Base-by-base conservation (phyloP, 2,329 filamentous ascomycete species). In the Cercospora sp. region DNA sequence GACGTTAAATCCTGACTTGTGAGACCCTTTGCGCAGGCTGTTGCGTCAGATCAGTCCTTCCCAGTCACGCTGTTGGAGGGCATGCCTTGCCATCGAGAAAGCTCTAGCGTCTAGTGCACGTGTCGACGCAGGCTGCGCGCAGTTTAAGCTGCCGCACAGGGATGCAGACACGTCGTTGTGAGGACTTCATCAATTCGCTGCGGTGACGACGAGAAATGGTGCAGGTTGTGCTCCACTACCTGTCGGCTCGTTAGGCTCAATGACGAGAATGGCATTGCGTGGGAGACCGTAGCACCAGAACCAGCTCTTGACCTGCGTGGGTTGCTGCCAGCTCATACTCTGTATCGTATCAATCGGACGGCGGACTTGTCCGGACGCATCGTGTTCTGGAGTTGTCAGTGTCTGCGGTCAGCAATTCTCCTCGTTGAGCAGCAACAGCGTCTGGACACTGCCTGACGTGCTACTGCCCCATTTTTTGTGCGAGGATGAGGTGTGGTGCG, bases 311-410 rank as follows among this genome's bases (percentile, higher is more conserved):
- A 31, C 23, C 12, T 33, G 48, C 31, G 55, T 3, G 55, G 28
- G 28, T 20, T 36, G 31, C 16, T 59, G 55, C 55, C 30, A 59
- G 55, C 30, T 59, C 55, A 59, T 23, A 33, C 30, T n/a, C 31
- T 12, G 55, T 58, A n/a, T n/a, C 55, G 23, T 53, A 28, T 53
- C 6, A 10, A 31, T 20, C 55, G 55, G 31, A 30, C 55, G 30
- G 55, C 55, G 55, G 55, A 59, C 55, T 33, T 59, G 55, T 36
- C 55, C 55, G 55, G 55, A 36, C 55, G 55, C 55, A 59, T 20
- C 18, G 28, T 31, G 10, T 16, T 31, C 55, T 36, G 12, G 30
- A 59, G 55, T 59, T 6, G 55, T 59, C 55, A 18, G 28, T 23
- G 48, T 59, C 30, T 59, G 28, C 7, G 55, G 30, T 59, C 55